phyloP scores from a whole-genome alignment of 2,329 filamentous ascomycete genomes.

The Neonectria magnoliae region DNA sequence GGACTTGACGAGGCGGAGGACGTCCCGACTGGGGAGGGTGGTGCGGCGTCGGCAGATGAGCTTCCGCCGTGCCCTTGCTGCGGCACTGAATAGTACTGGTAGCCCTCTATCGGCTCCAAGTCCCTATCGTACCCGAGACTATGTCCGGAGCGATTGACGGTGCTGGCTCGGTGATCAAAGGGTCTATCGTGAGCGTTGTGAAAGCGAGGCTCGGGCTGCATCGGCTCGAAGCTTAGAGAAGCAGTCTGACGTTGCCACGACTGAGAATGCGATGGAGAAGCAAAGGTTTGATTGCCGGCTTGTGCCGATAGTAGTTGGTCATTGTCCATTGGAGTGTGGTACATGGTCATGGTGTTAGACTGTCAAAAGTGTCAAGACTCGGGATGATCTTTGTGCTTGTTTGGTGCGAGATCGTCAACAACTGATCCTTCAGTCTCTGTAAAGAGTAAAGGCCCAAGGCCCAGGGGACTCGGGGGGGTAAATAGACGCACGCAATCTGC shows the following conservation, averaged over 20 bases:
- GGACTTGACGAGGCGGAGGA: constrained; percentile 36
- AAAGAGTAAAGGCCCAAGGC: background rate
- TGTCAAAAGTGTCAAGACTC: background rate
- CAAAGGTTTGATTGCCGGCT: constrained; percentile 1
- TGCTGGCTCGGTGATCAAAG: background rate
- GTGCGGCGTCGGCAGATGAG: background rate
- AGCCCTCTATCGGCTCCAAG: background rate
- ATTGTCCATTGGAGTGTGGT: constrained; percentile 13
- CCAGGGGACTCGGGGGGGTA: constrained; percentile 15
- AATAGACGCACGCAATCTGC: constrained; percentile 12
- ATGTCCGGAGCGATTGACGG: constrained; percentile 4
- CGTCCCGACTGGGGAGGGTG: constrained; percentile 28
- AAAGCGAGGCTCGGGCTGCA: constrained; percentile 18
- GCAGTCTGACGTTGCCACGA: constrained; percentile 7
- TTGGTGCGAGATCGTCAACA: background rate
- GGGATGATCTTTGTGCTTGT: constrained; percentile 2
- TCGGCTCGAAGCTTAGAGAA: constrained; percentile 7
- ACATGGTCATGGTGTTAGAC: constrained; percentile 15
- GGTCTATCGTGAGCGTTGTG: background rate
- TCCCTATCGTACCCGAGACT: constrained; percentile 2
- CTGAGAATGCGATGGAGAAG: constrained; percentile 7
- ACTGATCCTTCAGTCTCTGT: constrained; percentile 1
- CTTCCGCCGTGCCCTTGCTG: constrained; percentile 1
- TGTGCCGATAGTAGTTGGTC: constrained; percentile 6
- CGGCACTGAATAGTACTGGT: constrained; percentile 1